Evolutionary conservation across 257 asterid species (phyloP), one percentile per base, ranked within the genome.

Genomic region (Solanum peruvianum): DNA sequence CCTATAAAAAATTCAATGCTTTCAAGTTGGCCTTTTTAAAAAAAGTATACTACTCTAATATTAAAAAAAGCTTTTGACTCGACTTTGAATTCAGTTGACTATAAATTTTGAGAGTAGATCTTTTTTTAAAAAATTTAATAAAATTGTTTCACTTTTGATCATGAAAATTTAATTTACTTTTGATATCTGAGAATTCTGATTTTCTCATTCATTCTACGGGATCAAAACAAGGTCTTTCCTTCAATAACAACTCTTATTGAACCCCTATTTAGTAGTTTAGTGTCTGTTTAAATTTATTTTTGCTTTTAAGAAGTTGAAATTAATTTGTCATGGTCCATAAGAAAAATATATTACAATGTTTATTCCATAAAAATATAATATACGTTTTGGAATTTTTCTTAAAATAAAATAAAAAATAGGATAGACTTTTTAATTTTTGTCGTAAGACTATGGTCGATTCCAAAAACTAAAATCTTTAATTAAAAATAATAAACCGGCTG

Each of bases 11-110:
- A 62, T 67, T 45, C 87, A 39, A 84, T 90, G 80, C 71, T 83
- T 52, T 80, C 58, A 86, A 44, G 73, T 89, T 85, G 90, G 89
- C 82, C 78, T 78, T 87, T 87, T 87, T 18, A 15, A 21, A 62
- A 0, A 14, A 84, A 70, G 33, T 83, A 41, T 31, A 49, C 72
- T 73, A 73, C 13, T 72, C 45, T 37, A 75, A 41, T 75, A 37
- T 58, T 58, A 58, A 56, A 56, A 18, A 58, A 56, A 7, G 60
- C 2, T 52, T 52, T 56, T 56, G 64, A 56, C n/a, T 56, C 3
- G n/a, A 18, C 64, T 56, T 56, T 56, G 35, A 18, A 4, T 56
- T 10, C 4, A 18, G n/a, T 56, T 56, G 11, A 56, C 64, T 56
- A 56, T 56, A 56, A 56, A 56, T 56, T 56, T 56, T 56, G 64